Evolutionary conservation across 2,329 filamentous ascomycete species (phyloP), one percentile per base, ranked within the genome.

Genomic region (Cryphonectria nitschkei): DNA sequence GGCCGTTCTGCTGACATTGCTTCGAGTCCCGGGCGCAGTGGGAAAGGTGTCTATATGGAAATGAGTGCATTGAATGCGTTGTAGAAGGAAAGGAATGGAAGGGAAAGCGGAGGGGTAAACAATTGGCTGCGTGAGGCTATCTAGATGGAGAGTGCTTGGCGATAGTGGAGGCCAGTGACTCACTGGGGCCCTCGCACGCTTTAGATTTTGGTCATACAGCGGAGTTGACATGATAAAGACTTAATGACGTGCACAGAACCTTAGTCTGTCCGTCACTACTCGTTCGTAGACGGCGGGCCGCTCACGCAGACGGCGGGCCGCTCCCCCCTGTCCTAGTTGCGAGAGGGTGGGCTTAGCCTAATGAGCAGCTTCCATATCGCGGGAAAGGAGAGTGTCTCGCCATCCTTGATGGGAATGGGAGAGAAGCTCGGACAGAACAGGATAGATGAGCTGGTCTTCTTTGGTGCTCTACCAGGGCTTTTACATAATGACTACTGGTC

Each of bases 1-100:
- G 67, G 37, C 37, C 39, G 19, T 43, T 39, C 14, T 43, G 39
- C 29, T 13, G 64, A 29, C 69, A 70, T 68, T 68, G 43, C 14
- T 41, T 26, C 56, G 6, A 29, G 14, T 11, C 32, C 13, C 32
- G 52, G 3, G 52, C 52, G 14, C 52, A n/a, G 46, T 22, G 26
- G 4, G n/a, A 29, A 26, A 32, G 52, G 52, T 32, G 6, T 29
- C 2, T 3, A n/a, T n/a, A 22, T 52, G 34, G 34, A 34, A 3
- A 34, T 34, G 34, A 34, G 34, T 34, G 34, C 6, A 34, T 34
- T 34, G 6, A 34, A 34, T 34, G 34, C 34, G 34, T 6, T 34
- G 34, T 34, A 34, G 34, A 34, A 34, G 6, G 34, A 34, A 34
- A 34, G 34, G 34, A 34, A 34, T 34, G 34, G 34, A 34, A 34